phyloP scores from a whole-genome alignment of 2,329 filamentous ascomycete species.

The Phialophora chinensis region DNA sequence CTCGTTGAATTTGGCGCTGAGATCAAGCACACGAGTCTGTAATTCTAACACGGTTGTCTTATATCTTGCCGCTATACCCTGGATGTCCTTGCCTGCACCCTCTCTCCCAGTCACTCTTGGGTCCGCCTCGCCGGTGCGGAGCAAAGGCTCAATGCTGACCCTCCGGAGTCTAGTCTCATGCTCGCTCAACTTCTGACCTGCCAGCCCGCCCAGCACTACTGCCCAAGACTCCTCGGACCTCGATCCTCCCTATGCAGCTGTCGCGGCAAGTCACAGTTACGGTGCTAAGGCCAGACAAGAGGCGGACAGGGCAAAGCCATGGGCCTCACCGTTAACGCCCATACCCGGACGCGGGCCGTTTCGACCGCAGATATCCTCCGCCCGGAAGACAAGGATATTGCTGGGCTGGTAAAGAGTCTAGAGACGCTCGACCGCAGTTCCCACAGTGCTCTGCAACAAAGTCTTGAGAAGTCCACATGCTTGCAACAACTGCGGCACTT shows the following conservation, averaged over 20 bases:
- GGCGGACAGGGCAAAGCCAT: slow-evolving; percentile 31
- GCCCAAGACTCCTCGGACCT: slow-evolving; percentile 4
- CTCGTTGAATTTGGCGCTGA: background rate
- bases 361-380: slow-evolving; percentile 37
- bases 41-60: slow-evolving; percentile 2
- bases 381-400: slow-evolving; percentile 38
- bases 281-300: slow-evolving; percentile 32
- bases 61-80: background rate
- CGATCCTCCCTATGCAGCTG: slow-evolving; percentile 29
- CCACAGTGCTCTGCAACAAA: slow-evolving; percentile 43
- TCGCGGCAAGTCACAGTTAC: slow-evolving; percentile 18
- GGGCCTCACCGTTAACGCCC: slow-evolving; percentile 33
- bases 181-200: slow-evolving; percentile 12
- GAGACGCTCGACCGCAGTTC: slow-evolving; percentile 43
- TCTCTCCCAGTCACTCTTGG: background rate
- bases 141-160: slow-evolving; percentile 17
- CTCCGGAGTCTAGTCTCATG: background rate
- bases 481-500: slow-evolving; percentile 71
- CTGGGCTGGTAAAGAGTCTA: slow-evolving; percentile 40
- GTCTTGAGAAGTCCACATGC: slow-evolving; percentile 58
- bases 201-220: background rate
- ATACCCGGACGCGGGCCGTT: slow-evolving; percentile 34
- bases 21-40: background rate
- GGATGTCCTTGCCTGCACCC: background rate
- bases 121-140: background rate